These are phyloP conservation scores for Aspergillus tanneri DNA, from an alignment of 2,329 filamentous ascomycete species.

Conservation along the genomic window DNA sequence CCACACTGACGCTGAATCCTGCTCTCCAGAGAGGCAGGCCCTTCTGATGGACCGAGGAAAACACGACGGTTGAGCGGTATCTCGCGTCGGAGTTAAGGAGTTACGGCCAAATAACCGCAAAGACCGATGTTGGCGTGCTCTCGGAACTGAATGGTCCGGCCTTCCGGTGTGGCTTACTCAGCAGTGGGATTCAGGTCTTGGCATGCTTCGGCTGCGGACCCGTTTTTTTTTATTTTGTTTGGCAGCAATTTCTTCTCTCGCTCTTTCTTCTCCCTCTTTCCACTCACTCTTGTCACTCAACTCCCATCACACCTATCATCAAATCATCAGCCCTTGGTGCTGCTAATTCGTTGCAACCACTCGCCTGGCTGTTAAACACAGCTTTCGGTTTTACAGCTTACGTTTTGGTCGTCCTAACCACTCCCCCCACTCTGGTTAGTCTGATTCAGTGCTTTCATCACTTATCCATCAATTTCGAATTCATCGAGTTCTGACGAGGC, in stretches of 20 bases:
- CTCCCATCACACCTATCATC: constrained; percentile 14
- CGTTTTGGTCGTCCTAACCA: constrained; percentile 10
- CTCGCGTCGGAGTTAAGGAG: no score
- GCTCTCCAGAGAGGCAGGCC: no score
- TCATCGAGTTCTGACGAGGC: constrained; percentile 16
- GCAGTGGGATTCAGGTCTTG: constrained; percentile 16
- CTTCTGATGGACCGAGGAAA: no score
- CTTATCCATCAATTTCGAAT: not conserved
- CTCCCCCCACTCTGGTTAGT: constrained; percentile 22
- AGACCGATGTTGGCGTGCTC: no score
- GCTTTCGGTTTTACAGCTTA: constrained; percentile 10
- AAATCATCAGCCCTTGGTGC: constrained; percentile 18
- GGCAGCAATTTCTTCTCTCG: constrained; percentile 13
- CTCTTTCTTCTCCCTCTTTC: constrained; percentile 19
- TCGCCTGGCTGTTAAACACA: constrained; percentile 11
- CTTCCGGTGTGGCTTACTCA: constrained; percentile 9
- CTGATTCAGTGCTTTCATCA: not conserved
- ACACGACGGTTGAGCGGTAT: no score
- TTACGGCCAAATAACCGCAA: no score
- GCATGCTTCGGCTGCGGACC: constrained; percentile 22
- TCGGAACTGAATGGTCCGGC: constrained; percentile 1
- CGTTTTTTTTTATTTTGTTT: constrained; percentile 26
- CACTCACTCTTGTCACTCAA: constrained; percentile 18
- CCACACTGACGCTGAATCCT: no score
- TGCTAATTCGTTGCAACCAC: constrained; percentile 10